Base-by-base conservation (phyloP, 768 basidiomycete species). In the Dentipellis sp. region DNA sequence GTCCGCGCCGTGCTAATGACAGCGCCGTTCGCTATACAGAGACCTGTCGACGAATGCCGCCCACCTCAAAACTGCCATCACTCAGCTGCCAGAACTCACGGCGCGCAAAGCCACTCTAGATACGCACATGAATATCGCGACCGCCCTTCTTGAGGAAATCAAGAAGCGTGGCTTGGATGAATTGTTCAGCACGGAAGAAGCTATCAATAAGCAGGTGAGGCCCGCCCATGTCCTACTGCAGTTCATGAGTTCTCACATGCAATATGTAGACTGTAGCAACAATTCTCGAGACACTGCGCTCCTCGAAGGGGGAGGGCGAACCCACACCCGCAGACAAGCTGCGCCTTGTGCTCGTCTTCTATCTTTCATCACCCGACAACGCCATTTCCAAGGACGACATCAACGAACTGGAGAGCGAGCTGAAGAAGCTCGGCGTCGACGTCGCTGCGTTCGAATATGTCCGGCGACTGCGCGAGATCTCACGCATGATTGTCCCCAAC, bases 61-160 rank as follows among this genome's bases (percentile, higher is more conserved):
- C 7, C 89, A 98, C 68, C 74, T 99, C 51, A 98, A 97, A 73
- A 92, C 93, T 0, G 97, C 97, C 8, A 97, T 99, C 66, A 98
- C 94, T 1, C 91, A 94, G 59, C 76, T 99, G 17, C 97, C 97
- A 1, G 97, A 98, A 67, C 75, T 99, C 51, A 98, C 95, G 4
- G 94, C 97, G 3, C 83, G 97, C 42, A 99, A 99, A 65, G 91
- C 93, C 35, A 94, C 91, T 1, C 79, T 99, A 22, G 97, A 99
- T 68, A 93, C 94, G 3, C 97, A 99, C 68, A 98, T 99, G 94
- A 97, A 98, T 71, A 95, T 99, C 55, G 95, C 95, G 38, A 97
- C 94, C 11, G 88, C 94, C 16, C 72, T 99, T 10, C 74, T 99
- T 29, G 93, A 95, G 67, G 86, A 97, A 38, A 97, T 99, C 74